Evolutionary conservation across 2,329 filamentous ascomycete species (phyloP).

Genomic region (Corynespora cassiicola): DNA sequence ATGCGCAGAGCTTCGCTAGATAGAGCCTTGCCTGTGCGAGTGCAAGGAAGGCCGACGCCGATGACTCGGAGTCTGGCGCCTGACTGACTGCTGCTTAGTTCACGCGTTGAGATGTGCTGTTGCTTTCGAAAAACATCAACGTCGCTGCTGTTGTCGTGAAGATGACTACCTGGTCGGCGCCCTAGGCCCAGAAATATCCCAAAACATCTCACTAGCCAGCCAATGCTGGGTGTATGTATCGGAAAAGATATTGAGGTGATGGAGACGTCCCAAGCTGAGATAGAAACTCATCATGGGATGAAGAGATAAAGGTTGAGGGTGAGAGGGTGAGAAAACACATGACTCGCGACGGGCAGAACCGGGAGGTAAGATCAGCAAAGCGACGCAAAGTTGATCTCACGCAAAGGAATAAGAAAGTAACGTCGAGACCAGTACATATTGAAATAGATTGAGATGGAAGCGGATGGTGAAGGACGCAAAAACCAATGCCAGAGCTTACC

Average conservation of each 20-base stretch:
- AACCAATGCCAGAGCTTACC: constrained; percentile 1
- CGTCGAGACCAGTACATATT: neutral
- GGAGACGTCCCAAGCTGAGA: too few species aligned
- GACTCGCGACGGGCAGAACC: too few species aligned
- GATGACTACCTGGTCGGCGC: neutral
- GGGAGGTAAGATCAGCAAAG: too few species aligned
- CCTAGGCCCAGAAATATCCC: neutral
- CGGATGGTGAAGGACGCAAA: neutral
- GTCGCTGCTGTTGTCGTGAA: neutral
- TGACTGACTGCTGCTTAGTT: constrained; percentile 4
- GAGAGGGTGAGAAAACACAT: too few species aligned
- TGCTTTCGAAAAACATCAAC: constrained; percentile 1
- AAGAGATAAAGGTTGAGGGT: too few species aligned
- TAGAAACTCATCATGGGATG: too few species aligned
- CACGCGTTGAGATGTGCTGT: constrained; percentile 8
- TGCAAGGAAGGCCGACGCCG: constrained; percentile 50
- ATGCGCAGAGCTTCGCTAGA: constrained; percentile 54
- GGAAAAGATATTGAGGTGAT: constrained; percentile 10
- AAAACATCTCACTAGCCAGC: neutral
- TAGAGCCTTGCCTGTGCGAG: constrained; percentile 57
- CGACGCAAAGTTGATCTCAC: too few species aligned
- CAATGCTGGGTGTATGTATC: constrained; percentile 1
- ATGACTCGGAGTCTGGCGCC: constrained; percentile 44
- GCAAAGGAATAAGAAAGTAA: too few species aligned
- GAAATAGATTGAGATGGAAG: neutral